Conservation (phyloP, 495 filamentous ascomycete genomes). For the Trypethelium eluteriae region DNA sequence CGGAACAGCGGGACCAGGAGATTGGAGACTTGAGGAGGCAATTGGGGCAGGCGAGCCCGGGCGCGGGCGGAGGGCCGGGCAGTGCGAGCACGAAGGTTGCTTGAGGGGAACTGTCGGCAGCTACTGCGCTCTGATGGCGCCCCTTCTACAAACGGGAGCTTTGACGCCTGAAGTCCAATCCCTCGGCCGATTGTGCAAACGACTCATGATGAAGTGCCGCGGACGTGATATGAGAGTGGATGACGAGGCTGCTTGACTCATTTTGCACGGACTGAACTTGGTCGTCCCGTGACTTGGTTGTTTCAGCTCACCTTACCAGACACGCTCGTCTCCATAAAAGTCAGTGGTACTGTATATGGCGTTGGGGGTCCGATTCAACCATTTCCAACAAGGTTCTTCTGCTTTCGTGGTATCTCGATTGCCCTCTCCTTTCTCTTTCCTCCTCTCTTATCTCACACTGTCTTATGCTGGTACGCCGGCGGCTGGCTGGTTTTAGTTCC, state of each 20-base stretch:
- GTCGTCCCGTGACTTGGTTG: too few relatives aligned
- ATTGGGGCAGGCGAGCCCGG: conserved; percentile 18
- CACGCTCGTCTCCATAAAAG: too few relatives aligned
- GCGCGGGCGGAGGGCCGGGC: not conserved
- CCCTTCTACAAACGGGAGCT: too few relatives aligned
- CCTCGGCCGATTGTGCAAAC: not conserved
- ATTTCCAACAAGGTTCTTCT: not conserved
- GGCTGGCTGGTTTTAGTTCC: not conserved
- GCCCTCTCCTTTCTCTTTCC: not conserved
- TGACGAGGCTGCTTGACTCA: too few relatives aligned
- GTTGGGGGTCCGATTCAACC: too few relatives aligned
- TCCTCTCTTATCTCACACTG: not conserved
- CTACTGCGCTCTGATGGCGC: not conserved
- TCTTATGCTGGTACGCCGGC: not conserved
- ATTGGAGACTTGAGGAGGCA: conserved; percentile 38
- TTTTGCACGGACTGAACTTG: too few relatives aligned
- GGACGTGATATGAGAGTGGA: too few relatives aligned
- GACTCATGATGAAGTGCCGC: too few relatives aligned
- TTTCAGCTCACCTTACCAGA: too few relatives aligned
- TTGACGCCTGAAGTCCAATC: too few relatives aligned
- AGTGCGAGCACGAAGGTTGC: not conserved
- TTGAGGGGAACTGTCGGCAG: not conserved
- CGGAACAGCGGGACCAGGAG: conserved; percentile 57
- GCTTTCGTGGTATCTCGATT: not conserved
- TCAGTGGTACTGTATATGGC: too few relatives aligned